Conservation (phyloP, 1,284 basidiomycete genomes). For the Stygiomarasmius scandens region DNA sequence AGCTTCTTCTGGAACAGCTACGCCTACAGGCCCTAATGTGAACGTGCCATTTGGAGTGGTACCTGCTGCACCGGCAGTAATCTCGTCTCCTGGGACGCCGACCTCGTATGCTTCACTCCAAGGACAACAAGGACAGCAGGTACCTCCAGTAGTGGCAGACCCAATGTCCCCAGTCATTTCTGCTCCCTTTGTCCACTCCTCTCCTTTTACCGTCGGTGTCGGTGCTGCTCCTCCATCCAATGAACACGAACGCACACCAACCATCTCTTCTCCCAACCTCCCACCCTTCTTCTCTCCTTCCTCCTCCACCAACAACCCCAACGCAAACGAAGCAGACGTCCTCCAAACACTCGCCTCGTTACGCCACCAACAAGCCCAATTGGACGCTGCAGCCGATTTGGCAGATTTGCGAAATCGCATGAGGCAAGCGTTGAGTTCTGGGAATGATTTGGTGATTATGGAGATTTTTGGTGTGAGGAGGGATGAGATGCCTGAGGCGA, state of each 20-base stretch:
- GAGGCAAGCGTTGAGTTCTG: constrained; percentile 55
- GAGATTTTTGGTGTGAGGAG: constrained; percentile 62
- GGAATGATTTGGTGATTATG: constrained; percentile 67
- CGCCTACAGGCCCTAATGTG: too few relatives aligned
- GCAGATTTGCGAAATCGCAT: constrained; percentile 62
- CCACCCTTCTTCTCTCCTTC: too few relatives aligned
- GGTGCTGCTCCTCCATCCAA: background rate
- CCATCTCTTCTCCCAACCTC: constrained; percentile 1
- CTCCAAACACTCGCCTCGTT: background rate
- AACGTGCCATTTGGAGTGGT: background rate
- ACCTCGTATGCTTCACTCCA: background rate
- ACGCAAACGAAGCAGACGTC: background rate
- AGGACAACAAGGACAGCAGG: too few relatives aligned
- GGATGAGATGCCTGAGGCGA: constrained; percentile 77
- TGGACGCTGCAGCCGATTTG: constrained; percentile 56
- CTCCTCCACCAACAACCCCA: too few relatives aligned
- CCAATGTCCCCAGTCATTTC: background rate
- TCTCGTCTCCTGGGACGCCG: constrained; percentile 2
- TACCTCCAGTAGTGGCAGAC: background rate
- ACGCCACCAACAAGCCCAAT: constrained; percentile 50
- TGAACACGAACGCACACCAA: background rate
- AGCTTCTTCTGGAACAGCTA: background rate
- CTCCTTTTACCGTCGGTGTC: background rate
- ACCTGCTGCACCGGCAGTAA: constrained; percentile 5
- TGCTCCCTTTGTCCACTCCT: constrained; percentile 2